These are phyloP conservation scores for Lophiostoma macrostomum DNA, from an alignment of 495 filamentous ascomycete species.

Conservation along the genomic window DNA sequence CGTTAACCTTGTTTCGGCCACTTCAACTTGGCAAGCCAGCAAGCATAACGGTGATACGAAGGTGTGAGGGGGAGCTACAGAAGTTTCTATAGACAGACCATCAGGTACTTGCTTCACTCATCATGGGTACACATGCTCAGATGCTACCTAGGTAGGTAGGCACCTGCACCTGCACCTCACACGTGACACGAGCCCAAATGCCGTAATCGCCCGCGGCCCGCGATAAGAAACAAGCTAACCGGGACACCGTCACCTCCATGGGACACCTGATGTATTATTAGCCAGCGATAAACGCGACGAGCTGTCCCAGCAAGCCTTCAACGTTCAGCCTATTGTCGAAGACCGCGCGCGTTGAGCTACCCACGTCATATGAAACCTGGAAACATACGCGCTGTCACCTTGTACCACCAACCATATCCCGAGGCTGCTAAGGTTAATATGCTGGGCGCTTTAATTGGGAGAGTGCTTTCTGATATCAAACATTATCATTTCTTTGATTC, in stretches of 20 bases:
- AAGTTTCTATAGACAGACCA: too few species aligned
- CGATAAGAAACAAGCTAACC: constrained; percentile 1
- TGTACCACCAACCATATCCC: constrained; percentile 1
- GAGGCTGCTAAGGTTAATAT: too few species aligned
- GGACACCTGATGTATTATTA: too few species aligned
- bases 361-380: constrained; percentile 19
- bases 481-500: too few species aligned
- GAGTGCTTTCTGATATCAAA: too few species aligned
- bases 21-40: constrained; percentile 10
- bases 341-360: not conserved
- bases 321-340: not conserved
- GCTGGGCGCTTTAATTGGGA: too few species aligned
- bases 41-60: not conserved
- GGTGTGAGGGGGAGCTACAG: too few species aligned
- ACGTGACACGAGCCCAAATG: not conserved
- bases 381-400: constrained; percentile 8
- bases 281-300: not conserved
- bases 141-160: too few species aligned
- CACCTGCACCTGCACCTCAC: not conserved
- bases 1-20: constrained; percentile 18
- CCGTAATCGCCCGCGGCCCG: not conserved
- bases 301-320: not conserved
- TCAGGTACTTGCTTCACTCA: too few species aligned
- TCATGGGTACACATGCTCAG: too few species aligned
- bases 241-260: not conserved